Evolutionary conservation across 2,329 filamentous ascomycete genomes (phyloP), one percentile per base, ranked within the genome.

Genomic region (Colletotrichum nymphaeae): DNA sequence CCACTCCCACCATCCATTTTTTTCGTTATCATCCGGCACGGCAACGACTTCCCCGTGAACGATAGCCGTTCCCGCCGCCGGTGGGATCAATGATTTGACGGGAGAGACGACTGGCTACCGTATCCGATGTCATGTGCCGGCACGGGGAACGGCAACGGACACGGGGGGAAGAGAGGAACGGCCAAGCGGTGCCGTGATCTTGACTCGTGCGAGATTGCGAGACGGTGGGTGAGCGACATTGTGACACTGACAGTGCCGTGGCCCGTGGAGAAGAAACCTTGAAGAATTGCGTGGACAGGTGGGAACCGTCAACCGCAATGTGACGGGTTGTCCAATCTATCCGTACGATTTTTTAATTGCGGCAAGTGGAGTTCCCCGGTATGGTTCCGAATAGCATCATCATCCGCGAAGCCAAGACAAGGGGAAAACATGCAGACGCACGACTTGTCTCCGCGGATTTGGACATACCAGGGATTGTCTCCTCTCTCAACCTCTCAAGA

Each of bases 321-420:
- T 30, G 42, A 28, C 32, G 9, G 19, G 32, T n/a, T n/a, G 32
- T 35, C 4, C 58, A 37, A 71, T 56, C 26, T 24, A 26, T 35
- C 32, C 32, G 32, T 35, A 35, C 24, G 57, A 52, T 63, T 16
- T 42, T 42, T 42, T 67, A 8, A 49, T 63, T 19, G 58, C 66
- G 70, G 70, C 59, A 73, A 73, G 70, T 73, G 70, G 70, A 42
- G 55, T 60, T 60, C 52, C 52, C 19, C 53, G 59, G 46, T 28
- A 53, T 49, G 66, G 59, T 69, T 65, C 70, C 66, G 70, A 73
- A 73, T 73, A 73, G 70, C 70, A 69, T 73, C 70, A 69, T 59
- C 30, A 35, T 35, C 32, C 32, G 42, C 49, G 42, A 35, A 35
- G 59, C 67, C 67, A 70, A 67, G 67, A 37, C 30, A 55, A 26